Conservation (phyloP, 768 basidiomycete genomes). For the Boletus reticuloceps region DNA sequence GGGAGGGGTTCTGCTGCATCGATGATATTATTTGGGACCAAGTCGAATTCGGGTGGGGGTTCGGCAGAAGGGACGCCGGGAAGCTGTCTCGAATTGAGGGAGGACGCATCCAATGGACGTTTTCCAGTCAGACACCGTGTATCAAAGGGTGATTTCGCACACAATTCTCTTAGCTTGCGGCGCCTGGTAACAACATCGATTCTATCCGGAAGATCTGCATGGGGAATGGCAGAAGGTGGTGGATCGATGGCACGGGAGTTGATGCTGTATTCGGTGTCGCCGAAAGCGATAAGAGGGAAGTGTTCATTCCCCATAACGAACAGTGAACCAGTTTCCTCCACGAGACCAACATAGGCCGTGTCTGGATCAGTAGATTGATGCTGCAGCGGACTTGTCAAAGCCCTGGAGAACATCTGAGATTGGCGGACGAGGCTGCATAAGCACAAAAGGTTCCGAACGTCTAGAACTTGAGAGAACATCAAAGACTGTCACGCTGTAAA, state of each 20-base stretch:
- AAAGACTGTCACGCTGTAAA: slow-evolving; percentile 73
- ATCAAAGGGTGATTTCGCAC: slow-evolving; percentile 41
- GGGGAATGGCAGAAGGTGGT: slow-evolving; percentile 29
- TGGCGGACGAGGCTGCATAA: slow-evolving; percentile 82
- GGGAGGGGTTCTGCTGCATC: slow-evolving; percentile 15
- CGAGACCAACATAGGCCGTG: slow-evolving; percentile 78
- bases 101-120: slow-evolving; percentile 46
- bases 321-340: slow-evolving; percentile 68
- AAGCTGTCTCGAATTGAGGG: slow-evolving; percentile 53
- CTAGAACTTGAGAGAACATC: slow-evolving; percentile 58
- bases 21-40: slow-evolving; percentile 6
- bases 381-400: slow-evolving; percentile 32
- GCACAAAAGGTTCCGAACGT: slow-evolving; percentile 66
- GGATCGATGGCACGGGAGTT: slow-evolving; percentile 36
- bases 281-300: slow-evolving; percentile 81
- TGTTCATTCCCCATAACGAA: slow-evolving; percentile 82
- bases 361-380: slow-evolving; percentile 45
- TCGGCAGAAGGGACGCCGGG: slow-evolving; percentile 52
- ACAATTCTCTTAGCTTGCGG: slow-evolving; percentile 43
- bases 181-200: slow-evolving; percentile 45
- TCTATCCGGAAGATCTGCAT: slow-evolving; percentile 36
- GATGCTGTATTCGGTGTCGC: slow-evolving; percentile 40
- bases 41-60: slow-evolving; percentile 24
- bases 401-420: slow-evolving; percentile 69
- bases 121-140: slow-evolving; percentile 64